Base-by-base conservation (phyloP, 2,329 filamentous ascomycete genomes). In the Leptographium procerum region DNA sequence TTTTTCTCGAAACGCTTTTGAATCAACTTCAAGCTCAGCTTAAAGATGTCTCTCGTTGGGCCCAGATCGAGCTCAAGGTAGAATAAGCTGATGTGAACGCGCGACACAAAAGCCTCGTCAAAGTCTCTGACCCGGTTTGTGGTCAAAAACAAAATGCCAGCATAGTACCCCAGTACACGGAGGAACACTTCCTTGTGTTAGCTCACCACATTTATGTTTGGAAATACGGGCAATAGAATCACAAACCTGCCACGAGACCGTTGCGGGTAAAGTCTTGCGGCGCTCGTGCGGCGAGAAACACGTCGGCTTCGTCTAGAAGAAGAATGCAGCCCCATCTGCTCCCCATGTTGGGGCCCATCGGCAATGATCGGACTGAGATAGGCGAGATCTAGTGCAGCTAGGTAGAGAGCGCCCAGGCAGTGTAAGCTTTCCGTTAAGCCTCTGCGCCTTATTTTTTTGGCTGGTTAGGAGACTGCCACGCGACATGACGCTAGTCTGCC, bases 71-170 rank as follows among this genome's bases (percentile, higher is more conserved):
- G 64, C 1, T 51, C 55, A 11, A 63, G 68, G 57, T 73, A 75
- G 52, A 68, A 70, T 0, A 74, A 64, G 14, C 63, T 68, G 9
- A 72, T 60, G 52, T 75, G 70, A 29, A 77, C 69, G 0, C 73
- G 67, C 0, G 73, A 74, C 43, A 67, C 67, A 62, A 65, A 66
- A 4, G 64, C 64, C n/a, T 66, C 64, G 45, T 66, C 64, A 19
- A 66, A 57, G 3, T 58, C 60, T 1, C 63, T 63, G 33, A 63
- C 53, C 3, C 61, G 57, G 36, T 66, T 64, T 0, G 64, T 66
- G 0, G 64, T 66, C 0, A 66, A 59, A 24, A 66, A 63, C 2
- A 66, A 55, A 4, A 66, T 64, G 1, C 62, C 64, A 1, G 54
- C 53, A 31, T 64, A 66, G 57, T 62, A 64, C 28, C 65, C 63